Evolutionary conservation across 1,284 basidiomycete species (phyloP).

Genomic region (Irpex sp.): DNA sequence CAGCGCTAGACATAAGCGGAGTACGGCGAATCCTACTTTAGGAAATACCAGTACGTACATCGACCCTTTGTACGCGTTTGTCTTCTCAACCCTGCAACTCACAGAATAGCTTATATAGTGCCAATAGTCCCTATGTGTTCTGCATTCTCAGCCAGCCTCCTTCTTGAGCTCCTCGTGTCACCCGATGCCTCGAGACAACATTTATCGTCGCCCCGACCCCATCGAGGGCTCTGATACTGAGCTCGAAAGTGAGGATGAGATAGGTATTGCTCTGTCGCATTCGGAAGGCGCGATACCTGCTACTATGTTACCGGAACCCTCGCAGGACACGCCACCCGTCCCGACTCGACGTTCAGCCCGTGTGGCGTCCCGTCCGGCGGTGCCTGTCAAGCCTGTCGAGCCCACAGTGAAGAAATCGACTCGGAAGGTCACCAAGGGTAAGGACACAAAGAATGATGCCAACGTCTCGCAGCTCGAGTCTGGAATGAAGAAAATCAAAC

Average conservation of each 20-base stretch:
- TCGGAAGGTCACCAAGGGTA: neutral
- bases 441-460: neutral
- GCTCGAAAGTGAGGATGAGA: neutral
- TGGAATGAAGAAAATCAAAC: neutral
- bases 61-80: neutral
- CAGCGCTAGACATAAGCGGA: neutral
- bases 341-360: slow-evolving; percentile 7
- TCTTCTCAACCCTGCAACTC: neutral
- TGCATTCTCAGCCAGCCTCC: neutral
- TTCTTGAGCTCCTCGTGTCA: neutral
- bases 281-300: neutral
- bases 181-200: neutral
- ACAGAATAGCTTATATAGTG: neutral
- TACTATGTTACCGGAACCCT: neutral
- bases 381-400: neutral
- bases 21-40: too few relatives aligned
- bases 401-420: neutral
- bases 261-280: neutral
- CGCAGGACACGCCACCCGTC: neutral
- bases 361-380: neutral
- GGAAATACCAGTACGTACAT: neutral
- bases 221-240: neutral
- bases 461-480: neutral
- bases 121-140: neutral
- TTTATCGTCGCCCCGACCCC: neutral